Evolutionary conservation across 2,329 filamentous ascomycete species (phyloP), one percentile per base, ranked within the genome.

Genomic region (Fusarium guadeloupense): DNA sequence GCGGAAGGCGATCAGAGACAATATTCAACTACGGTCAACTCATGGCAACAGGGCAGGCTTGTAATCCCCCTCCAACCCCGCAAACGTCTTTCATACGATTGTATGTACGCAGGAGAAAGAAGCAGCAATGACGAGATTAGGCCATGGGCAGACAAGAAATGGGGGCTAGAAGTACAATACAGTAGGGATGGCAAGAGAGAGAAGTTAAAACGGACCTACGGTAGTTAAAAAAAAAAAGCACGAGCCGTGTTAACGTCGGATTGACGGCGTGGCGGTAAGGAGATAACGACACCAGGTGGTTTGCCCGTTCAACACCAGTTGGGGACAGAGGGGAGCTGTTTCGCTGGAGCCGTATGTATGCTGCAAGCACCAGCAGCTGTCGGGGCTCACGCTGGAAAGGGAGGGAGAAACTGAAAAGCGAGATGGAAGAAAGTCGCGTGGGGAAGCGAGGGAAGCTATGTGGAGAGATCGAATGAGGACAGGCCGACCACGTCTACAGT

Each of bases 381-480:
- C 61, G 66, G 66, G 70, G 66, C 59, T 66, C 50, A 54, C 66
- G 67, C 69, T 70, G 66, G 70, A 64, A 67, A 56, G 64, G 64
- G 66, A 69, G 66, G 56, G 67, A 71, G 62, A 71, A 70, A 67
- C 69, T 66, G 67, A 71, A 65, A 67, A 71, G 69, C 63, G 64
- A 69, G 69, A 61, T 69, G 64, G 65, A 72, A 66, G 68, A 69
- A 26, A 68, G 64, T 71, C 62, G 72, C 72, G 72, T 75, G 73
- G 73, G 73, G 73, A 74, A 69, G 52, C 64, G 54, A 67, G 54
- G 56, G 67, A 70, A 69, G 56, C 69, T 64, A 69, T 71, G 68
- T 71, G 71, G 69, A 68, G 65, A 71, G 61, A 66, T 70, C 71
- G 72, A 74, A 72, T 73, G 71, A 74, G 72, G 65, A 69, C 60